Base-by-base conservation (phyloP, 2,329 filamentous ascomycete genomes). In the Trematosphaeria pertusa region DNA sequence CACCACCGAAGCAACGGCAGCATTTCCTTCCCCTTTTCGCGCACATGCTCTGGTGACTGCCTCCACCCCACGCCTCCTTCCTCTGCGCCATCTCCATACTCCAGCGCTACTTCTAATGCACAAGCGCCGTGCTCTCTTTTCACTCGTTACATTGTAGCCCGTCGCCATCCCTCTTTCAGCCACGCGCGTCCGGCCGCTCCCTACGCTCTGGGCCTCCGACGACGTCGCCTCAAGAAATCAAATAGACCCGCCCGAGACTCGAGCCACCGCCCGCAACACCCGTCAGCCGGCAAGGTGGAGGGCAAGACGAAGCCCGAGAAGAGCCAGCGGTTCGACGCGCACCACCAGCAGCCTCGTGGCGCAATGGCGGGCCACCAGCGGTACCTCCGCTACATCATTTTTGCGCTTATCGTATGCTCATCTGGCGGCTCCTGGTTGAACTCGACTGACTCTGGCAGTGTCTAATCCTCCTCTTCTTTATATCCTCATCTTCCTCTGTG, bases 401-500 rank as follows among this genome's bases (percentile, higher is more conserved):
- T 96, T 67, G 89, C 91, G 49, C 82, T 91, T 67, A 87, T 96
- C 68, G 92, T 96, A 82, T 69, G 87, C 80, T 34, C 28, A 54
- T 34, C 10, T n/a, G 2, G 28, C 49, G 26, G 21, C 26, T 15
- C 31, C 8, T 7, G 22, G 15, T 24, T 5, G 10, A 33, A 34
- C 30, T 33, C 21, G 37, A 37, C 54, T 69, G 43, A 69, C 52
- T 18, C 18, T 50, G 20, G 18, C 58, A 84, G 81, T 76, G 84
- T 46, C 73, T 95, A 54, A 79, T 85, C 54, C 78, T 95, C 53
- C 82, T 96, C 71, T 94, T 93, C 77, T 91, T 93, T 75, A 84
- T 96, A 67, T 88, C 89, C 54, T 82, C 78, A 37, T 87, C 78
- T 53, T 83, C 79, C 22, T 71, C 73, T 19, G 72, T 74, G 37